Base-by-base conservation (phyloP, 192 early-diverging fungal species). In the Coemansia sp. region DNA sequence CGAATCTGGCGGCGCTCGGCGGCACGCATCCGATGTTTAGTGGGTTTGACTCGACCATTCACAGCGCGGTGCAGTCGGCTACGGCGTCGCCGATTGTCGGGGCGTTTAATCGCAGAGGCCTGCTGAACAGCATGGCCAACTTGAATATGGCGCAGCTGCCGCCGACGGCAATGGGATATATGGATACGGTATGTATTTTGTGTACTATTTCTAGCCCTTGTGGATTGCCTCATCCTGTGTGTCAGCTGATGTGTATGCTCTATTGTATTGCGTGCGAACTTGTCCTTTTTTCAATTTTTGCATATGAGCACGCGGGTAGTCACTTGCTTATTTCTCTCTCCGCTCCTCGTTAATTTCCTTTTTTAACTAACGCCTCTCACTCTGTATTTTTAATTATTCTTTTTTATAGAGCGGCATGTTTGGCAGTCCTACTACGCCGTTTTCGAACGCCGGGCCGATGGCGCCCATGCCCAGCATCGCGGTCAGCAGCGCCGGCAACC, bases 121-220 rank as follows among this genome's bases (percentile, higher is more conserved):
- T 84, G 27, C 34, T 76, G 34, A 73, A 68, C 5, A 60, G 82
- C 36, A 79, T 84, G 82, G 82, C 82, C 15, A 68, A 55, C 8
- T 33, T 84, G 11, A 84, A 74, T 53, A 74, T 84, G 71, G 18
- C 82, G 5, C 82, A 75, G 65, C 52, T 80, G 69, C 78, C 82
- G n/a, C 68, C 77, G 0, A 60, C 73, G 18, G 66, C 64, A 10
- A 46, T 64, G 27, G 57, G 22, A 47, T 60, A 60, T 18, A 60
- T 60, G 57, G 57, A 60, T 60, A 15, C 33, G 57, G 57, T 60
- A 60, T 18, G 57, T 60, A 7, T 16, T 16, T 60, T 60, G 18
- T 22, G 49, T 50, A 50, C 49, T 50, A 50, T 50, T 50, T 50
- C 49, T 50, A 5, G 9, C 11, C 20, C 9, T 49, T 49, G 46